phyloP scores from a whole-genome alignment of 192 early-diverging fungal genomes.

The Fimicolochytrium jonesii region DNA sequence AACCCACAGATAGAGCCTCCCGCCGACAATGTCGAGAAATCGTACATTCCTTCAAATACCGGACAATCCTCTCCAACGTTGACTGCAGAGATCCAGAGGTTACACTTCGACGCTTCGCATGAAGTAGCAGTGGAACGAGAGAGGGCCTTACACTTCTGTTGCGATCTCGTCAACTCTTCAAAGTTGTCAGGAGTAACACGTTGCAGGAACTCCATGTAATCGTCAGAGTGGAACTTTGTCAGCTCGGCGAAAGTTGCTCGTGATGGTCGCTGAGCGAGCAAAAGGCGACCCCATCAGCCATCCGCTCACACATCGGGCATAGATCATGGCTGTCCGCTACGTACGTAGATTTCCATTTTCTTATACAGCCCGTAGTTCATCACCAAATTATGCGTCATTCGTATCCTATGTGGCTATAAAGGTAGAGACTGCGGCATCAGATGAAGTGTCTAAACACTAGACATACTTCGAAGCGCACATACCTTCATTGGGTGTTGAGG shows the following conservation, averaged over 20 bases:
- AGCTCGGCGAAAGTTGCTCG: slow-evolving; percentile 86
- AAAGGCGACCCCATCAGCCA: neutral
- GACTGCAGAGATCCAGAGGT: too few species aligned
- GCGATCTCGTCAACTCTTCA: slow-evolving; percentile 43
- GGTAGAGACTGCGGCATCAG: neutral
- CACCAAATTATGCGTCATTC: slow-evolving; percentile 91
- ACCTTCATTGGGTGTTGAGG: slow-evolving; percentile 58
- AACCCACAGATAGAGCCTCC: slow-evolving; percentile 72
- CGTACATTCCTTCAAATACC: slow-evolving; percentile 95
- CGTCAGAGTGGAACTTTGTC: slow-evolving; percentile 88
- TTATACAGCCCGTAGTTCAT: slow-evolving; percentile 89
- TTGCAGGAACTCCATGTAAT: slow-evolving; percentile 94
- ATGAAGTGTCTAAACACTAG: too few species aligned
- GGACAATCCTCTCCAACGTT: slow-evolving; percentile 99
- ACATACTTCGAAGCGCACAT: neutral
- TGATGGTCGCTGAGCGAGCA: slow-evolving; percentile 57
- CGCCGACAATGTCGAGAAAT: slow-evolving; percentile 88
- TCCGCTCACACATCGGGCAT: too few species aligned
- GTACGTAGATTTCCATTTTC: slow-evolving; percentile 67
- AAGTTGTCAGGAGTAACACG: slow-evolving; percentile 53
- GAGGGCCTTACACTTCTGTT: slow-evolving; percentile 48
- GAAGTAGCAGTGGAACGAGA: too few species aligned
- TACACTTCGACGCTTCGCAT: too few species aligned
- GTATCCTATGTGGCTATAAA: slow-evolving; percentile 85
- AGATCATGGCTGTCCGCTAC: too few species aligned